These are phyloP conservation scores for Cryptococcus depauperatus DNA, from an alignment of 1,284 basidiomycete species.

Conservation along the genomic window DNA sequence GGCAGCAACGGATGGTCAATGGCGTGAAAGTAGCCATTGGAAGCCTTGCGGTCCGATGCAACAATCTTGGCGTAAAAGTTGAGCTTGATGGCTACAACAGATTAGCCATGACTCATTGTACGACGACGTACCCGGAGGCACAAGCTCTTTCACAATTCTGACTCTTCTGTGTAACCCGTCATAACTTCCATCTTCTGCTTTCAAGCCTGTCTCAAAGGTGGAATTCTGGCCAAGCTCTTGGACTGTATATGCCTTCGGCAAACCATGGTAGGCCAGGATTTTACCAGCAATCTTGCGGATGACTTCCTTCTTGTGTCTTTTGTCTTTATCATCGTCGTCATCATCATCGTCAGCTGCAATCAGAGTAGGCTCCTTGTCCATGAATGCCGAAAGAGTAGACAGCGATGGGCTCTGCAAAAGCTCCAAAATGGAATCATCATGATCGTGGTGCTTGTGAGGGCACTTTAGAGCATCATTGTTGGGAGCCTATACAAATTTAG, in stretches of 20 bases:
- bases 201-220: conserved; percentile 55
- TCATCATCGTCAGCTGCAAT: conserved; percentile 7
- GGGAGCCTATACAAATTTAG: conserved; percentile 22
- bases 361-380: conserved; percentile 26
- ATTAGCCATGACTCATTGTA: too few relatives aligned
- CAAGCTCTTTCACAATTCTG: conserved; percentile 48
- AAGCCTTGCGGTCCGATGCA: conserved; percentile 49
- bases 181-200: conserved; percentile 50
- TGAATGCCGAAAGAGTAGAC: conserved; percentile 19
- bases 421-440: conserved; percentile 30
- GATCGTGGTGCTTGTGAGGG: conserved; percentile 24
- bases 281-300: conserved; percentile 51
- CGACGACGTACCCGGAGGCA: conserved; percentile 39
- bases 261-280: conserved; percentile 57
- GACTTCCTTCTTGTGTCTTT: conserved; percentile 50
- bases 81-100: conserved; percentile 44
- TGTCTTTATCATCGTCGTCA: conserved; percentile 39
- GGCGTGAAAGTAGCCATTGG: conserved; percentile 60
- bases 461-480: conserved; percentile 43
- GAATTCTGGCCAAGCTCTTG: conserved; percentile 53
- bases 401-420: conserved; percentile 31
- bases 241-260: conserved; percentile 49
- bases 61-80: conserved; percentile 55
- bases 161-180: conserved; percentile 55
- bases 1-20: conserved; percentile 57